phyloP scores from a whole-genome alignment of 2,329 filamentous ascomycete species.

The Lecanicillium sp. region DNA sequence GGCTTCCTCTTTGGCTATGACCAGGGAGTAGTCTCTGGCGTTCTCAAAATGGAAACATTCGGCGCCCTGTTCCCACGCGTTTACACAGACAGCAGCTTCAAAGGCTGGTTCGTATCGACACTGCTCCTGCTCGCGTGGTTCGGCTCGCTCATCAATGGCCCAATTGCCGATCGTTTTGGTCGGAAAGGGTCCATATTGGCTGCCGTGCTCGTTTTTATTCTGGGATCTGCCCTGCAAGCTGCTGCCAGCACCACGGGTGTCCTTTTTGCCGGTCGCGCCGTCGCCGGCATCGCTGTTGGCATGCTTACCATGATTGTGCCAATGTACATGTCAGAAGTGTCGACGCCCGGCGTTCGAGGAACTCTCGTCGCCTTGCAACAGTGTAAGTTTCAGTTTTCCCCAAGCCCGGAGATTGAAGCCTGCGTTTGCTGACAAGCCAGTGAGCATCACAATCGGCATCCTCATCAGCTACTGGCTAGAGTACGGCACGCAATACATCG shows the following conservation, averaged over 20 bases:
- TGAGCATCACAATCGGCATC: constrained; percentile 34
- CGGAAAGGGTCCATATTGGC: constrained; percentile 27
- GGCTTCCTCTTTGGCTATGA: constrained; percentile 42
- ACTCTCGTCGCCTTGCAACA: constrained; percentile 37
- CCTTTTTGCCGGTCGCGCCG: constrained; percentile 33
- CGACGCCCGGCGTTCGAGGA: constrained; percentile 40
- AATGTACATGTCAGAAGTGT: constrained; percentile 40
- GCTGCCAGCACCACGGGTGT: constrained; percentile 30
- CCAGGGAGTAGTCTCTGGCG: constrained; percentile 38
- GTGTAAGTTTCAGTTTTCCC: constrained; percentile 2
- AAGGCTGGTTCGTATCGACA: constrained; percentile 46
- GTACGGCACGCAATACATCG: constrained; percentile 32
- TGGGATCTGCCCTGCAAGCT: constrained; percentile 38
- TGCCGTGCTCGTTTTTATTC: constrained; percentile 26
- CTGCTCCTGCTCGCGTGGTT: constrained; percentile 40
- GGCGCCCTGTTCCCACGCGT: constrained; percentile 22
- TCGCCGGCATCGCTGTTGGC: constrained; percentile 37
- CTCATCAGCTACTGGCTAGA: constrained; percentile 36
- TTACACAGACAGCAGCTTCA: constrained; percentile 35
- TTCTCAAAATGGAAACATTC: constrained; percentile 38
- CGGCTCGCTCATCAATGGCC: constrained; percentile 36
- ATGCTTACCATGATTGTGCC: constrained; percentile 31
- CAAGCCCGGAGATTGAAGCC: background rate
- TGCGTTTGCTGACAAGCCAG: constrained; percentile 3
- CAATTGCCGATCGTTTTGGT: constrained; percentile 26